Evolutionary conservation across 352 stramenopile species (phyloP).

Genomic region (Pythium guiyangense): DNA sequence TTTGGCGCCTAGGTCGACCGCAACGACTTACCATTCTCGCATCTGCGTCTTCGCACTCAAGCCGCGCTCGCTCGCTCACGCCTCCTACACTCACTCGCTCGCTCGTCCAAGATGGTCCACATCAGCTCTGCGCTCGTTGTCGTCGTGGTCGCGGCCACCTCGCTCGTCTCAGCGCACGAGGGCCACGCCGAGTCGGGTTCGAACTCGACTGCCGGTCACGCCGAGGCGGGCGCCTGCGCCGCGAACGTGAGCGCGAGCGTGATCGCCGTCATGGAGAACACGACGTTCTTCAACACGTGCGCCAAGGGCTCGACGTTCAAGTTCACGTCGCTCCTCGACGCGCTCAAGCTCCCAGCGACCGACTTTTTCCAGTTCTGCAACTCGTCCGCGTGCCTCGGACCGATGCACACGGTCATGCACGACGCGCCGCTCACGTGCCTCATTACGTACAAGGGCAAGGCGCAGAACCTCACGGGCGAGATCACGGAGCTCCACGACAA

Average conservation of each 20-base stretch:
- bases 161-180: slow-evolving; percentile 9
- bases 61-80: slow-evolving; percentile 2
- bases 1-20: too few species aligned
- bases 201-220: background rate
- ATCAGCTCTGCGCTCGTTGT: slow-evolving; percentile 17
- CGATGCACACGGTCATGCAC: slow-evolving; percentile 46
- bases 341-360: slow-evolving; percentile 31
- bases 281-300: slow-evolving; percentile 48
- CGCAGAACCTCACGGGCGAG: slow-evolving; percentile 33
- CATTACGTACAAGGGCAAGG: slow-evolving; percentile 36
- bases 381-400: slow-evolving; percentile 45
- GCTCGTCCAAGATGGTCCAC: slow-evolving; percentile 12
- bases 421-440: slow-evolving; percentile 32
- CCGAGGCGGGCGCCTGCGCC: slow-evolving; percentile 18
- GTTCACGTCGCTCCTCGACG: slow-evolving; percentile 40
- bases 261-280: slow-evolving; percentile 39
- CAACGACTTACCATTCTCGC: too few species aligned
- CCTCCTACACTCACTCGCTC: slow-evolving; percentile 5
- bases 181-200: slow-evolving; percentile 4
- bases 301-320: slow-evolving; percentile 39
- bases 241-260: slow-evolving; percentile 26
- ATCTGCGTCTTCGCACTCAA: background rate
- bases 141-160: slow-evolving; percentile 9
- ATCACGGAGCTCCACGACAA: slow-evolving; percentile 37
- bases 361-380: slow-evolving; percentile 58